A percentile compares a stretch with the other conserved stretches of the same genome.
Evolutionary conservation across 2,329 filamentous ascomycete species (phyloP).

Genomic region (Epichloe coenophiala): DNA sequence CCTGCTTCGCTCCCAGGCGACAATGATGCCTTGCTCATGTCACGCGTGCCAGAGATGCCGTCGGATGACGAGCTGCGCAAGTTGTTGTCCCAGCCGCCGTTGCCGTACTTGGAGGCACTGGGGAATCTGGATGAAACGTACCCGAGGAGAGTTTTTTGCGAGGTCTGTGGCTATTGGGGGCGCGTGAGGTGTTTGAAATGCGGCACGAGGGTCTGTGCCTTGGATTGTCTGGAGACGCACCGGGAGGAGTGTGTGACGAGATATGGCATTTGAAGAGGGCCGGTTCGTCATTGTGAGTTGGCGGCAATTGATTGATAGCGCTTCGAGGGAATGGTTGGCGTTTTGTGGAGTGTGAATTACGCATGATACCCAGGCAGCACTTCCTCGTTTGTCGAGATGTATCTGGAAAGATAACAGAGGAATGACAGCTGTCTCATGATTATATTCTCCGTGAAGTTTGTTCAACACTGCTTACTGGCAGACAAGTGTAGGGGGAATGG

Average conservation of each 20-base stretch:
- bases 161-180: conserved; percentile 74
- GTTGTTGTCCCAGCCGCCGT: conserved; percentile 48
- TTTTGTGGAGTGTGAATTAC: neutral
- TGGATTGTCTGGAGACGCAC: conserved; percentile 61
- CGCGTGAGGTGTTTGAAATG: conserved; percentile 64
- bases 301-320: neutral
- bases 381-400: neutral
- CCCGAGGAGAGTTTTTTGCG: conserved; percentile 56
- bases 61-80: conserved; percentile 48
- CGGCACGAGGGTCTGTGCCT: conserved; percentile 61
- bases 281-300: neutral
- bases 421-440: too few relatives aligned
- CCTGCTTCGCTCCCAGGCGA: conserved; percentile 34
- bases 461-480: neutral
- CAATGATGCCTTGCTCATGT: conserved; percentile 42
- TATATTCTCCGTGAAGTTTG: neutral
- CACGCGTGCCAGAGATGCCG: conserved; percentile 43
- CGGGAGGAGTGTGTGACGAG: conserved; percentile 57
- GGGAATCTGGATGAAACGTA: conserved; percentile 33
- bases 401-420: too few relatives aligned
- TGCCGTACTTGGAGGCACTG: conserved; percentile 53
- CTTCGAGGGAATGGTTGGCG: conserved; percentile 6
- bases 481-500: too few relatives aligned
- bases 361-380: conserved; percentile 7
- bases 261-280: conserved; percentile 34